Base-by-base conservation (phyloP, 768 basidiomycete species). In the Guyanaporus albipodus region DNA sequence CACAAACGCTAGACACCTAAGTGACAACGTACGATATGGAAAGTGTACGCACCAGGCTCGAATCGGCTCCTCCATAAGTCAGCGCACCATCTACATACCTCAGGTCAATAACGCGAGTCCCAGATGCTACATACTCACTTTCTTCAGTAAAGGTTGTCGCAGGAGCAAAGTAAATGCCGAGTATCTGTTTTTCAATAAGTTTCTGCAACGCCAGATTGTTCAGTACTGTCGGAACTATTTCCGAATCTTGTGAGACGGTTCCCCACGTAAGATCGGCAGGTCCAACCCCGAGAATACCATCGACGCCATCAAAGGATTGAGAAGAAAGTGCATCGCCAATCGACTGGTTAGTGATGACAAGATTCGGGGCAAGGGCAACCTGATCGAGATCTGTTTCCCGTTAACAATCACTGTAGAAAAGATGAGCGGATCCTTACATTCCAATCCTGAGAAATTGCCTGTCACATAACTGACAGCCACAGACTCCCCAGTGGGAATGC, bases 381-480 rank as follows among this genome's bases (percentile, higher is more conserved):
- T 54, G 50, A 35, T 68, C 66, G 18, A 45, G 34, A 32, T 57
- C 54, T 63, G 33, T 35, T 2, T 17, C 4, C 2, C 8, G 5
- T 39, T 29, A 35, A 27, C 9, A 8, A 42, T 15, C 11, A 17
- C 18, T 15, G 8, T 32, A 14, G 15, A 28, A 5, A 33, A 9
- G 6, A 14, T 17, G 4, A 26, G 10, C 8, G 35, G 4, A 15
- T 24, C n/a, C 42, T 28, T 24, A 56, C 57, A 75, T 50, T 73
- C 73, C 28, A 58, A 60, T 21, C 73, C 72, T 64, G 27, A 27
- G 35, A 67, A 46, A 26, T 32, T 41, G 9, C 44, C 59, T 2
- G 2, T 0, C 3, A 53, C 54, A 36, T 46, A 62, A 7, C 28
- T 42, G 4, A 45, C 36, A 3, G 15, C 43, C 17, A 62, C 46